A percentile compares a stretch with the other conserved stretches of the same genome.
Evolutionary conservation across 108 stramenopile genomes (phyloP).

Genomic region (Skeletonema potamos): DNA sequence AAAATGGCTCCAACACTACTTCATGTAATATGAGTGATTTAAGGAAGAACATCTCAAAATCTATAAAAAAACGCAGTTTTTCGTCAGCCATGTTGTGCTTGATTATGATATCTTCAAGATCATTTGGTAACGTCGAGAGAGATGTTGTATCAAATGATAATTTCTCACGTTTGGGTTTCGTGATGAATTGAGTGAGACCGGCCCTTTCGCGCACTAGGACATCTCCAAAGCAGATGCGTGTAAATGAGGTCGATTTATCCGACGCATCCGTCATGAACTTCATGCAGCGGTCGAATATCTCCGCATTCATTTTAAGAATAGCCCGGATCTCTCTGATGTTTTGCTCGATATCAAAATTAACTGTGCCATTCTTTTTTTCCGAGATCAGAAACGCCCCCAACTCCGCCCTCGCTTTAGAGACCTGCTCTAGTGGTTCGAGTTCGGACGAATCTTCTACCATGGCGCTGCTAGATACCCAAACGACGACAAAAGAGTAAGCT

Average conservation of each 20-base stretch:
- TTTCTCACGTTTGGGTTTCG: background rate
- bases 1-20: constrained; percentile 7
- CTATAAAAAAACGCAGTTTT: background rate
- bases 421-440: no score
- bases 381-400: no score
- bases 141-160: background rate
- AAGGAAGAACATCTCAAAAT: constrained; percentile 13
- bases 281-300: constrained; percentile 16
- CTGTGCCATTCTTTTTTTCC: background rate
- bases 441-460: no score
- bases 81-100: background rate
- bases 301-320: constrained; percentile 16
- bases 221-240: background rate
- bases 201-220: background rate
- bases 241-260: background rate
- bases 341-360: constrained; percentile 5
- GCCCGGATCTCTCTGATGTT: constrained; percentile 11
- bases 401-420: no score
- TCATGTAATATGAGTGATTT: constrained; percentile 28
- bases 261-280: background rate
- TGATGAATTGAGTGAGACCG: background rate
- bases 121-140: background rate
- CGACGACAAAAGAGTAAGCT: no score
- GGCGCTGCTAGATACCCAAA: no score
- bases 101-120: background rate